phyloP scores from a whole-genome alignment of 805 yeast species.

The Kluyveromyces wickerhamii region DNA sequence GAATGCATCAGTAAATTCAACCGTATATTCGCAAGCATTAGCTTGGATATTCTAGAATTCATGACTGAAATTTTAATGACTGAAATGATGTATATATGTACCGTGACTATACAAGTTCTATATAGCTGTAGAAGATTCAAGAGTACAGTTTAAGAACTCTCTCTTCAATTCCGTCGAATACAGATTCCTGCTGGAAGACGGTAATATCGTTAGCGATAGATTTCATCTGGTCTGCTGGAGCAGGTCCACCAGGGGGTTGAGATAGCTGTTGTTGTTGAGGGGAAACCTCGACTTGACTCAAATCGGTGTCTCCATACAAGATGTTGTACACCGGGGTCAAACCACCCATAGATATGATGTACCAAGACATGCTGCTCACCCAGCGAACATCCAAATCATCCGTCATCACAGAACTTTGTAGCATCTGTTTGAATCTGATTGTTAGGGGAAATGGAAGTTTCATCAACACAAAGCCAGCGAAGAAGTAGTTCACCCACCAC shows the following conservation, averaged over 20 bases:
- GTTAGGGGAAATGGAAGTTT: conserved; percentile 89
- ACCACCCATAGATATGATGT: conserved; percentile 81
- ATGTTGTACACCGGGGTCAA: conserved; percentile 71
- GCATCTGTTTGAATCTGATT: conserved; percentile 80
- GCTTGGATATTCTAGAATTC: too few relatives aligned
- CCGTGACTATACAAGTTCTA: too few relatives aligned
- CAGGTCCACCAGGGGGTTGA: conserved; percentile 50
- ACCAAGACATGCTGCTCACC: conserved; percentile 94
- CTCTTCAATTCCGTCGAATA: conserved; percentile 53
- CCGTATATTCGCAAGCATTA: too few relatives aligned
- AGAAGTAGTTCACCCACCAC: conserved; percentile 94
- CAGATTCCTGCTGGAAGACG: conserved; percentile 47
- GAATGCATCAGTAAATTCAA: too few relatives aligned
- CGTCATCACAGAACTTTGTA: conserved; percentile 81
- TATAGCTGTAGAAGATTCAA: too few relatives aligned
- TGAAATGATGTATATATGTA: too few relatives aligned
- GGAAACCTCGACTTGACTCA: conserved; percentile 23
- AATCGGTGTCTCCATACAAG: conserved; percentile 34
- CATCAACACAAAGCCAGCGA: conserved; percentile 84
- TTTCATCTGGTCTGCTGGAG: conserved; percentile 54
- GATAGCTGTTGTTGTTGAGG: conserved; percentile 22
- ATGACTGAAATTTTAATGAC: too few relatives aligned
- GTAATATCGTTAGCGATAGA: conserved; percentile 70
- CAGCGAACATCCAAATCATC: conserved; percentile 82
- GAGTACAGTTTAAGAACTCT: conserved; percentile 36